Evolutionary conservation across 805 yeast genomes (phyloP).

Genomic region (Barnettozyma vustinii): DNA sequence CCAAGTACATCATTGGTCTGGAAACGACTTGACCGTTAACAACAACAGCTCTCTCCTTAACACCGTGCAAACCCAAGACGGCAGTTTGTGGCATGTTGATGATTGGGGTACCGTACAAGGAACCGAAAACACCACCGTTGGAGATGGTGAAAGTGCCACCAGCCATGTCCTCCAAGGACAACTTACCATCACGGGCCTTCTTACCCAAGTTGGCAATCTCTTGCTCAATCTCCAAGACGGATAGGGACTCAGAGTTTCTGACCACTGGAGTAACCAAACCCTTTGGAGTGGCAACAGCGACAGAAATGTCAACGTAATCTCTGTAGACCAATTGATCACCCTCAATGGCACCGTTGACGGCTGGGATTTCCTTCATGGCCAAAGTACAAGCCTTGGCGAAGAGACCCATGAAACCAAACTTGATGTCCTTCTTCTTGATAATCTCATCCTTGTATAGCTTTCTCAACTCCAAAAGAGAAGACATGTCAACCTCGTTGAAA

Average conservation of each 20-base stretch:
- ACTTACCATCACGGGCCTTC: slow-evolving; percentile 95
- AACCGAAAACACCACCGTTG: slow-evolving; percentile 98
- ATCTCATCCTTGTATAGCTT: slow-evolving; percentile 95
- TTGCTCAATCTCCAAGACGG: slow-evolving; percentile 83
- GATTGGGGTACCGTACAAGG: slow-evolving; percentile 96
- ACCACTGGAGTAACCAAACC: slow-evolving; percentile 98
- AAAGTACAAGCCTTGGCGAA: slow-evolving; percentile 89
- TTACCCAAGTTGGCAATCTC: slow-evolving; percentile 77
- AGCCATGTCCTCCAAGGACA: slow-evolving; percentile 96
- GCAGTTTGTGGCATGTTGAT: slow-evolving; percentile 98
- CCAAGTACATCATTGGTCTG: slow-evolving; percentile 99
- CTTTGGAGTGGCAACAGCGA: slow-evolving; percentile 99
- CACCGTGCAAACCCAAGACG: slow-evolving; percentile 95
- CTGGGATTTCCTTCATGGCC: slow-evolving; percentile 92
- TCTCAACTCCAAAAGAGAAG: slow-evolving; percentile 86
- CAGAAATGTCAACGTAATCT: slow-evolving; percentile 91
- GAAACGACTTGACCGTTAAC: slow-evolving; percentile 93
- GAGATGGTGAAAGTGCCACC: slow-evolving; percentile 99
- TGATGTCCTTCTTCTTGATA: slow-evolving; percentile 86
- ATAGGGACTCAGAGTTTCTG: slow-evolving; percentile 90
- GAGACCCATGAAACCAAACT: slow-evolving; percentile 98
- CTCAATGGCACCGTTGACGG: slow-evolving; percentile 93
- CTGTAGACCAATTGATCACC: slow-evolving; percentile 91
- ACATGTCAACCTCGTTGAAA: slow-evolving; percentile 97
- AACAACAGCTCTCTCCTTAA: slow-evolving; percentile 95